Evolutionary conservation across 1,284 basidiomycete genomes (phyloP), one percentile per base, ranked within the genome.

Genomic region (Golubevia sp.): DNA sequence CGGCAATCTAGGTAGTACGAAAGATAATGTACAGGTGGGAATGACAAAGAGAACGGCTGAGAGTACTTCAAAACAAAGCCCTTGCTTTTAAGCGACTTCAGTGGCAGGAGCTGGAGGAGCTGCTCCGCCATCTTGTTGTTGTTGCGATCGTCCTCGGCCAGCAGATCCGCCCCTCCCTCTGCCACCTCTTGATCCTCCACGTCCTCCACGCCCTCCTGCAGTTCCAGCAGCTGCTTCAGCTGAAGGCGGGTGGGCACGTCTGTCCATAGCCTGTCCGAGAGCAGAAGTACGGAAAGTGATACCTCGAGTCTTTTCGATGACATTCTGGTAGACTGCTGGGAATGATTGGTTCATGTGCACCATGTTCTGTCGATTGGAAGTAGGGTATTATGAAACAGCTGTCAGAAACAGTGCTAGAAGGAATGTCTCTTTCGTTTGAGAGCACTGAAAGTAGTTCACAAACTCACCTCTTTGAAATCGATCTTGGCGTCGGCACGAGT

Each of bases 401-500:
- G n/a, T 18, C 18, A n/a, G 68, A 58, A 4, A 18, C 55, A 57
- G 57, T 62, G 44, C 50, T 50, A 54, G 60, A 55, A 34, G 63
- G 51, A 61, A 58, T 21, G 21, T 61, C 49, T 20, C 21, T 13
- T 18, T 26, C 27, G 51, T 49, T 21, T 2, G 50, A 52, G n/a
- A 7, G 50, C 20, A 18, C 3, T 8, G 11, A 27, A 21, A n/a
- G 18, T 18, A 20, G 8, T n/a, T n/a, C n/a, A n/a, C n/a, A 26
- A 3, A 67, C 84, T 51, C 64, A 91, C 92, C 87, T 94, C 93
- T 85, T 96, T 93, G 56, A 97, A 88, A 85, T 98, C 95, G 73
- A 98, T 97, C 87, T 97, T 97, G 62, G 94, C 94, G 78, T 99
- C 94, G 89, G 97, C 93, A 61, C 93, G 89, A 25, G 95, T 97